A percentile compares a stretch with the other conserved stretches of the same genome.
Conservation (phyloP, 306 rosid genomes). For the Cucumis melo region DNA sequence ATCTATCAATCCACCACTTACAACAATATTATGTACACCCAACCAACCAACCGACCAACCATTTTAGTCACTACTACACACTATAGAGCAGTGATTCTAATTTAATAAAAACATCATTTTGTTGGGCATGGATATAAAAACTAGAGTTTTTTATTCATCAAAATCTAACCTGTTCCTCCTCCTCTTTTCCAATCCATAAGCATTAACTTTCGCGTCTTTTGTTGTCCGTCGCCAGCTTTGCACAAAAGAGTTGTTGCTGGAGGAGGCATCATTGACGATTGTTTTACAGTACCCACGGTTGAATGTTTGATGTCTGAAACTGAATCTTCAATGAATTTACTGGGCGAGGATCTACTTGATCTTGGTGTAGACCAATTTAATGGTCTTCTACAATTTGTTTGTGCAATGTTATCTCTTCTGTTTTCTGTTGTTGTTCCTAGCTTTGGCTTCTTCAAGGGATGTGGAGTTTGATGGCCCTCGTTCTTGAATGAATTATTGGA, state of each 20-base stretch:
- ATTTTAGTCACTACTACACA: background rate
- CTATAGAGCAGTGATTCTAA: background rate
- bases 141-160: constrained; percentile 13
- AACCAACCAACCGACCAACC: constrained; percentile 13
- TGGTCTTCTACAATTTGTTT: constrained; percentile 28
- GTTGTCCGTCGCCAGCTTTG: constrained; percentile 40
- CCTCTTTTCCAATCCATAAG: constrained; percentile 67
- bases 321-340: constrained; percentile 39
- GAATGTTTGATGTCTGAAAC: constrained; percentile 38
- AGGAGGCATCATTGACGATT: constrained; percentile 68
- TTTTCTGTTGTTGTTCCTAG: constrained; percentile 29
- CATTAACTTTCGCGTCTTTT: constrained; percentile 44
- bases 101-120: background rate
- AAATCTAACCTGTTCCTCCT: constrained; percentile 29
- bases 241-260: constrained; percentile 35
- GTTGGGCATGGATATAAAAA: background rate
- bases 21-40: constrained; percentile 40
- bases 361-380: constrained; percentile 58
- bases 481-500: constrained; percentile 29
- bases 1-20: constrained; percentile 15
- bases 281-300: constrained; percentile 29
- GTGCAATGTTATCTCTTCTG: constrained; percentile 26
- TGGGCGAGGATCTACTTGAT: constrained; percentile 66
- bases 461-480: constrained; percentile 19
- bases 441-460: constrained; percentile 62